phyloP scores from a whole-genome alignment of 176 grass and related monocot species.

The Eragrostis nindensis region DNA sequence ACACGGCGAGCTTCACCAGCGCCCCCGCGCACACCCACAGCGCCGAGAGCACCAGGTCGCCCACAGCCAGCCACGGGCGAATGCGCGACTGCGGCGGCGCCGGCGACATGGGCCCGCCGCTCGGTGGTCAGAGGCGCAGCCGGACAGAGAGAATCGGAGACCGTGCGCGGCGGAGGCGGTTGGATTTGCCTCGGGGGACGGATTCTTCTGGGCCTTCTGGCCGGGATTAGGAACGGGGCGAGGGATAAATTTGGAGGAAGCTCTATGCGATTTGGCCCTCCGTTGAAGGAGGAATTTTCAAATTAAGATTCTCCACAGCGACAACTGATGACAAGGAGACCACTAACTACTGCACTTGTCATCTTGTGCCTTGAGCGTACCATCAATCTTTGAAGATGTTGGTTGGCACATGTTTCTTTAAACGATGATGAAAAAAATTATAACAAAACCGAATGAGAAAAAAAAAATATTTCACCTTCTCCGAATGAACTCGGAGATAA shows the following conservation, averaged over 20 bases:
- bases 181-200: neutral
- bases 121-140: neutral
- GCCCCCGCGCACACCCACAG: conserved; percentile 89
- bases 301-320: conserved; percentile 22
- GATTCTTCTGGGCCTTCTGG: neutral
- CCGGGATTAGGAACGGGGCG: conserved; percentile 26
- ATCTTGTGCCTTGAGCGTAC: neutral
- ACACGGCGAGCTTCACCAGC: conserved; percentile 80
- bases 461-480: neutral
- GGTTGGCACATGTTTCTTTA: neutral
- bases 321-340: conserved; percentile 9
- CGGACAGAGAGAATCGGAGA: neutral
- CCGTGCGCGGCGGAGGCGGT: neutral
- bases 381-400: neutral
- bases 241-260: conserved; percentile 24
- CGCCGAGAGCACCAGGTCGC: conserved; percentile 69
- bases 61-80: conserved; percentile 52
- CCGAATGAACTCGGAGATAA: neutral
- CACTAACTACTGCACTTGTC: neutral
- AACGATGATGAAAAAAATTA: neutral
- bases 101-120: conserved; percentile 40
- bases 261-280: neutral
- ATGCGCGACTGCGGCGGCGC: conserved; percentile 29
- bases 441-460: neutral
- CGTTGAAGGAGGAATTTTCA: neutral